These are phyloP conservation scores for Metschnikowia gelsemii DNA, from an alignment of 805 yeast species.

Conservation along the genomic window DNA sequence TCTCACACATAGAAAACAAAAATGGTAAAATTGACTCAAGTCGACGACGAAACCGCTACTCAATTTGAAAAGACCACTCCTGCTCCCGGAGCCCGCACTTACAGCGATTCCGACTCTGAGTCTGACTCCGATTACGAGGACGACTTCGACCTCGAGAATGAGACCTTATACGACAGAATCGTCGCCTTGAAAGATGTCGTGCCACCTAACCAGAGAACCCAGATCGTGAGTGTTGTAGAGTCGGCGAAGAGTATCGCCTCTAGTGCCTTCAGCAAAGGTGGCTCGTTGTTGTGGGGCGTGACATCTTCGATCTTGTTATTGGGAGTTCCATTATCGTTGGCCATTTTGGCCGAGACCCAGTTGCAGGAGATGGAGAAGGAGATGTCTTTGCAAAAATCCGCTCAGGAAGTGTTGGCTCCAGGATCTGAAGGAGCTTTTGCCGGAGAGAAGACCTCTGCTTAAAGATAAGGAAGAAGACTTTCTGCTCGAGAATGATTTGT, in stretches of 20 bases:
- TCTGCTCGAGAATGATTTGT: constrained; percentile 9
- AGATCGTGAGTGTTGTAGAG: constrained; percentile 36
- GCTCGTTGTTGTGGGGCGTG: constrained; percentile 78
- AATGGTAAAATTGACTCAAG: constrained; percentile 77
- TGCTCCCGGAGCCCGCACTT: constrained; percentile 30
- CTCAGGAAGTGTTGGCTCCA: constrained; percentile 71
- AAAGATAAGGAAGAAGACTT: constrained; percentile 3
- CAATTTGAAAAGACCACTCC: constrained; percentile 36
- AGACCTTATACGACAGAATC: constrained; percentile 82
- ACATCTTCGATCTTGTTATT: constrained; percentile 80
- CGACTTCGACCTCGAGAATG: constrained; percentile 75
- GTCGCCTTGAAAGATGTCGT: constrained; percentile 88
- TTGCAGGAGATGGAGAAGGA: constrained; percentile 92
- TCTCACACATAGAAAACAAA: constrained; percentile 13
- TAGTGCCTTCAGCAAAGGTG: constrained; percentile 57
- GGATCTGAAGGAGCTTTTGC: constrained; percentile 52
- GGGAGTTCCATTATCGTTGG: constrained; percentile 89
- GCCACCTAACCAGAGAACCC: constrained; percentile 78
- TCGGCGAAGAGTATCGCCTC: constrained; percentile 31
- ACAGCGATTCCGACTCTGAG: constrained; percentile 40
- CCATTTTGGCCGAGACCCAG: constrained; percentile 91
- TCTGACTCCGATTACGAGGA: constrained; percentile 60
- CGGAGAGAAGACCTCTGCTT: constrained; percentile 31
- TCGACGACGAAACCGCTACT: constrained; percentile 55
- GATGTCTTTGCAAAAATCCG: constrained; percentile 75